These are phyloP conservation scores for Firmiana major DNA, from an alignment of 345 rosid genomes.

Conservation along the genomic window DNA sequence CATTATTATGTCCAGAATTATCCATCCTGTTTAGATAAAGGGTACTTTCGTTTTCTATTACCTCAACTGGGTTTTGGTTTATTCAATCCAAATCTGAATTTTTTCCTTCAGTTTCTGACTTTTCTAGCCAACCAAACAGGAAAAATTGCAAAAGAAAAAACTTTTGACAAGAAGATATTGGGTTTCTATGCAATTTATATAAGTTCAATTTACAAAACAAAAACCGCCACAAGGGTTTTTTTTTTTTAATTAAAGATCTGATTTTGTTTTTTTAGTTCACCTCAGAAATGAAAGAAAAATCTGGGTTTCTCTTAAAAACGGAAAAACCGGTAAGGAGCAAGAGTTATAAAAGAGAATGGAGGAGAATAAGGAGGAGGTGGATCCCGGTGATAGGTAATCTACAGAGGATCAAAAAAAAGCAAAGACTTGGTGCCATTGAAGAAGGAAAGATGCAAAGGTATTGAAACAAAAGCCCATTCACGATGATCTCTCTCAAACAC, in stretches of 20 bases:
- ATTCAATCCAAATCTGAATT: not conserved
- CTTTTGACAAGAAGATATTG: not conserved
- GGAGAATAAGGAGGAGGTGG: constrained; percentile 71
- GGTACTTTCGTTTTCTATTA: not conserved
- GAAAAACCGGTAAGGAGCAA: constrained; percentile 20
- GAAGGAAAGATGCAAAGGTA: not conserved
- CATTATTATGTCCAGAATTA: not conserved
- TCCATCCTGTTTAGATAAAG: not conserved
- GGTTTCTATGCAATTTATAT: not conserved
- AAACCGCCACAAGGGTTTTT: not conserved
- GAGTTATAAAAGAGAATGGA: constrained; percentile 77
- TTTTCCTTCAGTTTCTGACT: not conserved
- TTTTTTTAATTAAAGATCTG: not conserved
- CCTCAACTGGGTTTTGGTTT: not conserved
- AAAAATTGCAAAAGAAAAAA: not conserved
- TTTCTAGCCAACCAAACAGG: not conserved
- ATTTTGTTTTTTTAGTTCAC: not conserved
- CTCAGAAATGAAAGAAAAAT: not conserved
- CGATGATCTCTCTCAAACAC: not conserved
- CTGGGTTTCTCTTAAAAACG: not conserved
- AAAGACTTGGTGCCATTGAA: constrained; percentile 26
- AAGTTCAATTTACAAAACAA: not conserved
- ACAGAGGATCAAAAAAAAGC: constrained; percentile 34
- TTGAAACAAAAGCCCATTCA: constrained; percentile 21
- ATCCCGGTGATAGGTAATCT: constrained; percentile 58